Evolutionary conservation across 768 basidiomycete species (phyloP), one percentile per base, ranked within the genome.

Genomic region (Rhizopogon rudus): DNA sequence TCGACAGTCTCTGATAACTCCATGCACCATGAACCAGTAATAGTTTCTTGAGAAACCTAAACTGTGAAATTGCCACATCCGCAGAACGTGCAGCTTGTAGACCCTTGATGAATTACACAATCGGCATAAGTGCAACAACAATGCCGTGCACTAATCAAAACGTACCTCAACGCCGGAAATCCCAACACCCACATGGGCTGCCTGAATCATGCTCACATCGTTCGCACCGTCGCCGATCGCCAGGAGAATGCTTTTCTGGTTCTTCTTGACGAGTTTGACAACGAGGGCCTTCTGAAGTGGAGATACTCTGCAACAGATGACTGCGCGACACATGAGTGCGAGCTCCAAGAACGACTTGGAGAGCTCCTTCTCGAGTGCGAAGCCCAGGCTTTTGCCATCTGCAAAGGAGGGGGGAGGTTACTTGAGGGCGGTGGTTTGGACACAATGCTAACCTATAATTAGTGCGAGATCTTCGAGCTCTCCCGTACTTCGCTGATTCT

Each of bases 161-260:
- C 76, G 13, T 61, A 91, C 93, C 80, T 99, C 96, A 22, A 98
- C 91, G 52, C 96, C 96, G 44, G 95, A 98, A 46, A 98, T 98
- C 63, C 96, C 96, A 53, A 98, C 88, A 31, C 96, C 96, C 44
- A 98, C 91, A 66, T 98, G 96, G 0, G 96, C 96, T 37, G 96
- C 96, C 67, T 98, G 96, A 57, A 98, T 98, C 96, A 98, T 98
- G 67, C 92, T 92, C 62, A 98, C 96, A 69, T 98, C 96, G 69
- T 98, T 98, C 2, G 96, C 96, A 49, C 96, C 96, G 60, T 98
- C 96, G 20, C 96, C 96, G 50, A 98, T 98, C 3, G 96, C 96
- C 8, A 98, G 81, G n/a, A 97, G 77, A 52, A 97, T 92, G 6
- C 93, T 81, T 55, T 93, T 92, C 62, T 87, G 85, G 68, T 96